These are phyloP conservation scores for Citrus unshiu DNA, from an alignment of 345 rosid genomes.

Conservation along the genomic window DNA sequence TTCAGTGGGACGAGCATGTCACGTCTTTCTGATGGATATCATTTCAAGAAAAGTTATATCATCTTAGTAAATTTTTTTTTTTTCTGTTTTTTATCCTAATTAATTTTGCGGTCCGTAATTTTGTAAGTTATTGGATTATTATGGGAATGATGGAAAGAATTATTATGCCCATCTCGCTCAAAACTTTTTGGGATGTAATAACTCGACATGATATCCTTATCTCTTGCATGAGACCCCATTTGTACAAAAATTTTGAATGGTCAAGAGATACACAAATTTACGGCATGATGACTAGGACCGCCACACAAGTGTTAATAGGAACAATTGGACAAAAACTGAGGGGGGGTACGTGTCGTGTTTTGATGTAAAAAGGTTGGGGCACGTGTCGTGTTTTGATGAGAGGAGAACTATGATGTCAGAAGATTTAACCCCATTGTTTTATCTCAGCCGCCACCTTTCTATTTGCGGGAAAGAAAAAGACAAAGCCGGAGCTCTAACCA, in stretches of 20 bases:
- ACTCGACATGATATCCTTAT: not conserved
- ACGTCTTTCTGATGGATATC: no score
- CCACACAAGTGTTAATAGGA: not conserved
- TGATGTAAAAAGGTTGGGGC: not conserved
- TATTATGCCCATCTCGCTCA: not conserved
- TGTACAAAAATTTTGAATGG: not conserved
- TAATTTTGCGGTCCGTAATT: no score
- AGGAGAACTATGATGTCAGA: constrained; percentile 19
- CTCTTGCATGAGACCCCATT: not conserved
- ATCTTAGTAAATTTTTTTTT: no score
- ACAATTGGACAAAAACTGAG: not conserved
- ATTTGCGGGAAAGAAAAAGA: constrained; percentile 16
- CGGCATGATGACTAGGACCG: constrained; percentile 33
- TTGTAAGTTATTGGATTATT: not conserved
- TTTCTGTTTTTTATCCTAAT: no score
- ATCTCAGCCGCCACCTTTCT: constrained; percentile 44
- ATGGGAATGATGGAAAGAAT: not conserved
- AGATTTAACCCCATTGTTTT: constrained; percentile 10
- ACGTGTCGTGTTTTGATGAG: constrained; percentile 35
- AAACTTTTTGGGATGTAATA: not conserved
- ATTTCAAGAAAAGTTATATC: no score
- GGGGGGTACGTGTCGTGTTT: constrained; percentile 33
- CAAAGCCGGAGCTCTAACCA: not conserved
- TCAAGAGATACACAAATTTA: constrained; percentile 26
- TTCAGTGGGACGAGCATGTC: no score